Evolutionary conservation across 2,329 filamentous ascomycete genomes (phyloP), one percentile per base, ranked within the genome.

Genomic region (Cercospora sp.): DNA sequence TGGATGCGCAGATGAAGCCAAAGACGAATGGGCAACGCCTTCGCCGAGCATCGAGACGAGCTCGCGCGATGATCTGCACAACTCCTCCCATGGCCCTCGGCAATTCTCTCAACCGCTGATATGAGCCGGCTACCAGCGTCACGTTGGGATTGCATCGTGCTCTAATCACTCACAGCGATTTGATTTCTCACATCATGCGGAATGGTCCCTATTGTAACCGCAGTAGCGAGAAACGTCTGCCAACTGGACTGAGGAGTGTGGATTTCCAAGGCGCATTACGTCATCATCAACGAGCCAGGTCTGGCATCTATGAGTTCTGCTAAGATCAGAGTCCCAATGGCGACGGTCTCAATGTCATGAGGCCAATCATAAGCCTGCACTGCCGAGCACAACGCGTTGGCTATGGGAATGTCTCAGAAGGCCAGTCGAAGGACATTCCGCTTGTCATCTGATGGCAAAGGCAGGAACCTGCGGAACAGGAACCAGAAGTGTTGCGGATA

Each of bases 41-140:
- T 37, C n/a, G 21, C 62, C 49, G 32, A 32, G 34, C 32, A 65
- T 57, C 18, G 37, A 65, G 30, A 21, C n/a, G 51, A 57, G 18
- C 62, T 37, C 26, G 49, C 18, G 16, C 5, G 32, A 43, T 28
- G 40, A 61, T 59, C 59, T 32, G 26, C 37, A 34, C 28, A 32
- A 2, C 40, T 66, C 49, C 45, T 66, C 59, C 49, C 26, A 45
- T 43, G 28, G 59, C 37, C 65, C 49, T 66, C 60, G 60, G 60
- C 37, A 49, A 59, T 59, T 53, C 63, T 26, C 28, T 28, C 21
- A 12, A 9, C 43, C 21, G 43, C 43, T 49, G 8, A 49, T 21
- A 24, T 18, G 43, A 24, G 18, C 21, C 18, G 43, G 43, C 43
- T 49, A 9, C 43, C 43, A 49, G 37, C 6, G 13, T 40, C 37